Evolutionary conservation across 306 rosid species (phyloP).

Genomic region (Ziziphus jujuba): DNA sequence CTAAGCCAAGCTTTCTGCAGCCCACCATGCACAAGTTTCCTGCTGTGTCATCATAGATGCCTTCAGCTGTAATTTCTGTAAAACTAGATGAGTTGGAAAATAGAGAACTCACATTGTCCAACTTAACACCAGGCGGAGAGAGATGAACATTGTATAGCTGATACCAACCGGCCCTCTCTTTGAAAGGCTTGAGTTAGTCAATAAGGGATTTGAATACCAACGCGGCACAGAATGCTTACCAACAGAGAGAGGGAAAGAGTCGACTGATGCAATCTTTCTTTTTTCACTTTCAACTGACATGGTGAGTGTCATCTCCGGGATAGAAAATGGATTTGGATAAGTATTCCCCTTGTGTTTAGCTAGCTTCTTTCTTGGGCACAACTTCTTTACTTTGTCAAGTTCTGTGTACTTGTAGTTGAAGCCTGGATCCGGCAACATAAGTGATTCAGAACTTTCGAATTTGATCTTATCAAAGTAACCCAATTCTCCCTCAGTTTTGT

Average conservation of each 20-base stretch:
- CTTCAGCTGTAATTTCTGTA: conserved; percentile 54
- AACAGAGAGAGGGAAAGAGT: conserved; percentile 37
- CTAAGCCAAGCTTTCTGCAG: conserved; percentile 36
- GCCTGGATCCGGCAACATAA: not conserved
- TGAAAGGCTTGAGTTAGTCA: not conserved
- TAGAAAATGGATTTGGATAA: conserved; percentile 25
- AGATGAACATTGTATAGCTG: conserved; percentile 24
- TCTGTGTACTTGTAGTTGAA: conserved; percentile 48
- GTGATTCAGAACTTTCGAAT: conserved; percentile 12
- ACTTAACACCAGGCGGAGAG: not conserved
- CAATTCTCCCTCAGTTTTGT: conserved; percentile 31
- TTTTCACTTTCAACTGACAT: conserved; percentile 31
- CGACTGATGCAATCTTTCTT: conserved; percentile 24
- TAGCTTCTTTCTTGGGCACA: conserved; percentile 31
- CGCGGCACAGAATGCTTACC: too few species aligned
- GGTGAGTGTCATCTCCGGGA: conserved; percentile 37
- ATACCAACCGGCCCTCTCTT: conserved; percentile 3
- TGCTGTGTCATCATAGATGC: conserved; percentile 47
- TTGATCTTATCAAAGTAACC: conserved; percentile 42
- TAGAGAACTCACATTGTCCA: not conserved
- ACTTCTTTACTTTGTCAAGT: conserved; percentile 29
- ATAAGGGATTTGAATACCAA: too few species aligned
- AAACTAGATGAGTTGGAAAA: not conserved
- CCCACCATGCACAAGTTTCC: conserved; percentile 78
- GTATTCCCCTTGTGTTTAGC: conserved; percentile 18